Evolutionary conservation across 331 rosid species (phyloP), one percentile per base, ranked within the genome.

Genomic region (Acacia concinna): DNA sequence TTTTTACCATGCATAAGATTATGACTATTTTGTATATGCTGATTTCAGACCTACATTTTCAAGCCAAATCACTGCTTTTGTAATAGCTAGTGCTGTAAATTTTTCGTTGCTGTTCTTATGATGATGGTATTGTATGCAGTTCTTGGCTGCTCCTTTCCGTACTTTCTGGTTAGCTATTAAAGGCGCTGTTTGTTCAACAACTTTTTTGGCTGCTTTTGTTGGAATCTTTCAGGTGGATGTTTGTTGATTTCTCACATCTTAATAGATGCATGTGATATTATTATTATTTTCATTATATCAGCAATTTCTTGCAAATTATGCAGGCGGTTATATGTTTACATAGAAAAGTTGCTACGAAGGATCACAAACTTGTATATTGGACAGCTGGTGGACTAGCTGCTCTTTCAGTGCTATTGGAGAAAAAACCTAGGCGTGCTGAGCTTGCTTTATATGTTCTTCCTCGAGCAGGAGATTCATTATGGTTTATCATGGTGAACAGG

Each of bases 391-490:
- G 93, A 52, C 7, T 91, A 60, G 76, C 99, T 71, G 97, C 97
- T 54, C 91, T 93, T 54, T 95, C 99, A 17, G 98, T 93, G 62
- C 77, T 91, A 70, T 77, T 95, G 86, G 99, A 95, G 91, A 95
- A 91, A 84, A 95, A 95, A 78, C 86, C 89, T 31, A 91, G 94
- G 90, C 96, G 99, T 38, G 88, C 94, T 69, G 99, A 95, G 85
- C 97, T 92, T 84, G 99, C 99, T 80, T 81, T 92, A 38, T 95
- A 95, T 84, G 99, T 95, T 87, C 97, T 95, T 86, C 99, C 99
- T 44, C 88, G 97, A 52, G 92, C 99, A 10, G 99, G 86, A 81
- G 98, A 89, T 62, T 95, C 99, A 34, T 83, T 91, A 85, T 95
- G 99, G 99, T 87, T 85, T 84, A 92, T 95, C 84, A 83, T 88